Evolutionary conservation across 108 stramenopile species (phyloP).

Genomic region (Parietichytrium sp.): DNA sequence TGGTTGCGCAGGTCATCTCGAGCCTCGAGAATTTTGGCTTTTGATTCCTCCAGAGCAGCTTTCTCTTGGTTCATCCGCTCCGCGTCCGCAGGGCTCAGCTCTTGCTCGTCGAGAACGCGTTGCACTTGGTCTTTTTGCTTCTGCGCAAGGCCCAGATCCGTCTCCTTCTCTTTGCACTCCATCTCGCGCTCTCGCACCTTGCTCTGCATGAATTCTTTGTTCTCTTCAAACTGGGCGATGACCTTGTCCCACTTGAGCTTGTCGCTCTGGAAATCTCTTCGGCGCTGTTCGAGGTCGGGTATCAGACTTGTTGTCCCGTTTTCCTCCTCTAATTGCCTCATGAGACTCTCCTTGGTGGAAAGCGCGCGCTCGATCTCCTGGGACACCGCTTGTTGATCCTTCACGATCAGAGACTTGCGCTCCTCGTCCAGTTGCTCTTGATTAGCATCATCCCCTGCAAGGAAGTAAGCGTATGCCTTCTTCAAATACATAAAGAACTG

Average conservation of each 20-base stretch:
- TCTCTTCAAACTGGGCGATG: slow-evolving; percentile 72
- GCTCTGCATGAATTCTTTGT: slow-evolving; percentile 56
- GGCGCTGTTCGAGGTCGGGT: slow-evolving; percentile 64
- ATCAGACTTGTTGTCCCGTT: slow-evolving; percentile 69
- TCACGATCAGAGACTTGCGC: slow-evolving; percentile 29
- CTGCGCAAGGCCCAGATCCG: background rate
- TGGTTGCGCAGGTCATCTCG: slow-evolving; percentile 46
- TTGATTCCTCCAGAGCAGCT: slow-evolving; percentile 45
- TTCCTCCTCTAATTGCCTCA: slow-evolving; percentile 64
- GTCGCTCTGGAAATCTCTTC: slow-evolving; percentile 67
- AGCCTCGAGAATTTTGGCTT: slow-evolving; percentile 35
- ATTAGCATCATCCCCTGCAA: slow-evolving; percentile 75
- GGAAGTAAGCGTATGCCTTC: slow-evolving; percentile 76
- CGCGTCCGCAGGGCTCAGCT: slow-evolving; percentile 58
- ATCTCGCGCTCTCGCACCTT: slow-evolving; percentile 49
- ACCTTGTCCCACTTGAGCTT: slow-evolving; percentile 82
- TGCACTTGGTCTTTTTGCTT: slow-evolving; percentile 37
- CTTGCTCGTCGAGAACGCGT: slow-evolving; percentile 47
- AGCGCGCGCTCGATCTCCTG: slow-evolving; percentile 9
- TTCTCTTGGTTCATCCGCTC: slow-evolving; percentile 51
- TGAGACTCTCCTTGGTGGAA: slow-evolving; percentile 34
- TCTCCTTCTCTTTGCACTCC: slow-evolving; percentile 32
- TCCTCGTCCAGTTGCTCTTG: slow-evolving; percentile 64
- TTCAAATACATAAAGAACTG: slow-evolving; percentile 79
- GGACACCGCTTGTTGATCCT: background rate